Evolutionary conservation across 768 basidiomycete genomes (phyloP).

Genomic region (Dacryopinax primogenitus): DNA sequence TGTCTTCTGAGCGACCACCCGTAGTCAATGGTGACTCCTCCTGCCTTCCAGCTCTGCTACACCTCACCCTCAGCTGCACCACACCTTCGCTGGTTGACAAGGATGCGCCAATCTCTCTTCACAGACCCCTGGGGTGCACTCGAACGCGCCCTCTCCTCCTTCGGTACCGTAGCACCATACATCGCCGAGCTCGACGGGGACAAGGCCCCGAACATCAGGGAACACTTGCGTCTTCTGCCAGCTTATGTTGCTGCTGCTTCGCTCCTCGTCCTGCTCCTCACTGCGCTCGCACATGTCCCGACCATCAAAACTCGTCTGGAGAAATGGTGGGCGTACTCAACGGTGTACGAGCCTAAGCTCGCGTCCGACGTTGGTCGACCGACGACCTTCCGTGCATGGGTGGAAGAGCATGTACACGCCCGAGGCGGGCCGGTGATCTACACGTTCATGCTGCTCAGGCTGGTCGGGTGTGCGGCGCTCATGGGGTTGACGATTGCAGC

Average conservation of each 20-base stretch:
- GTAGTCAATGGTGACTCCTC: neutral
- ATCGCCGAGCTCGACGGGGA: neutral
- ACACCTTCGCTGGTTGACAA: neutral
- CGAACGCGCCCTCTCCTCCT: neutral
- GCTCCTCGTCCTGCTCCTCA: slow-evolving; percentile 27
- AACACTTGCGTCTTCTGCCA: slow-evolving; percentile 28
- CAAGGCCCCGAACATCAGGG: neutral
- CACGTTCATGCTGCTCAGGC: slow-evolving; percentile 35
- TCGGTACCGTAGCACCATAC: neutral
- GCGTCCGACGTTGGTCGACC: neutral
- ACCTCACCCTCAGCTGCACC: neutral
- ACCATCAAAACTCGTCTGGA: slow-evolving; percentile 4
- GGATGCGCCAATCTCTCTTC: neutral
- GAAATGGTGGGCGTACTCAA: slow-evolving; percentile 15
- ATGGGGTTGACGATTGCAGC: slow-evolving; percentile 39
- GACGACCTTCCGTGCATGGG: slow-evolving; percentile 26
- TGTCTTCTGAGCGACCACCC: too few species aligned
- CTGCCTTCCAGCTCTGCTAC: neutral
- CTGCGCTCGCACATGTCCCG: slow-evolving; percentile 21
- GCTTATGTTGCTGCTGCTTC: slow-evolving; percentile 30
- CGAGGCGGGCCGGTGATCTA: slow-evolving; percentile 41
- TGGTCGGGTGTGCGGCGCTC: slow-evolving; percentile 36
- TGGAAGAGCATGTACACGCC: slow-evolving; percentile 30
- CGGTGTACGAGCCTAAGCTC: slow-evolving; percentile 16
- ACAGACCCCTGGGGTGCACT: neutral